Percentiles rank a stretch among this genome's conserved stretches.
phyloP scores from a whole-genome alignment of 768 basidiomycete species.

The Trametes meyenii region DNA sequence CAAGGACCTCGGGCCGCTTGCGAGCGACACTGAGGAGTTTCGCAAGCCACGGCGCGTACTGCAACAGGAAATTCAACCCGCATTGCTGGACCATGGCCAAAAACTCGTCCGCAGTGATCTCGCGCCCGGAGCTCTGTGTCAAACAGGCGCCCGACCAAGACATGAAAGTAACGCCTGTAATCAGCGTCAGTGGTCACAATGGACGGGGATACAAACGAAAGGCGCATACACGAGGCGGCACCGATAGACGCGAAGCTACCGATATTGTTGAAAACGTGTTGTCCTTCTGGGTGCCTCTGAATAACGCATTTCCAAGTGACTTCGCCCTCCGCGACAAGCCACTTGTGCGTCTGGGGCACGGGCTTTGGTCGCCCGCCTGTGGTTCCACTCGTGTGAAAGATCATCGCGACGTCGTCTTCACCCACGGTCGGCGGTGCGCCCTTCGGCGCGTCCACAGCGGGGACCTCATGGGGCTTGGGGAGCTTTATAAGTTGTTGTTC shows the following conservation, averaged over 20 bases:
- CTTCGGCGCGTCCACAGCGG: neutral
- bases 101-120: conserved; percentile 23
- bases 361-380: conserved; percentile 33
- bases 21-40: conserved; percentile 22
- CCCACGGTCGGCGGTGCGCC: neutral
- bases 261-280: conserved; percentile 25
- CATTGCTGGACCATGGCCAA: conserved; percentile 22
- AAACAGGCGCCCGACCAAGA: conserved; percentile 18
- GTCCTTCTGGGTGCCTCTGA: conserved; percentile 13
- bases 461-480: conserved; percentile 2
- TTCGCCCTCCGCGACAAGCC: conserved; percentile 15
- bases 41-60: conserved; percentile 27
- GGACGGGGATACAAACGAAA: neutral
- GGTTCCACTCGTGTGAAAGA: conserved; percentile 36
- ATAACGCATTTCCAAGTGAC: conserved; percentile 19
- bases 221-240: conserved; percentile 14
- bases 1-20: conserved; percentile 12
- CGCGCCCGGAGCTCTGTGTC: conserved; percentile 19
- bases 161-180: conserved; percentile 13
- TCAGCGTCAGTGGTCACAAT: neutral
- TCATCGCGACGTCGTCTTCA: conserved; percentile 28
- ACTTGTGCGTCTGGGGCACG: conserved; percentile 29
- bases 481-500: neutral
- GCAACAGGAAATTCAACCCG: conserved; percentile 23
- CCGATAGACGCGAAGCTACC: conserved; percentile 25